phyloP scores from a whole-genome alignment of 306 rosid species.

The Acacia melanoxylon region DNA sequence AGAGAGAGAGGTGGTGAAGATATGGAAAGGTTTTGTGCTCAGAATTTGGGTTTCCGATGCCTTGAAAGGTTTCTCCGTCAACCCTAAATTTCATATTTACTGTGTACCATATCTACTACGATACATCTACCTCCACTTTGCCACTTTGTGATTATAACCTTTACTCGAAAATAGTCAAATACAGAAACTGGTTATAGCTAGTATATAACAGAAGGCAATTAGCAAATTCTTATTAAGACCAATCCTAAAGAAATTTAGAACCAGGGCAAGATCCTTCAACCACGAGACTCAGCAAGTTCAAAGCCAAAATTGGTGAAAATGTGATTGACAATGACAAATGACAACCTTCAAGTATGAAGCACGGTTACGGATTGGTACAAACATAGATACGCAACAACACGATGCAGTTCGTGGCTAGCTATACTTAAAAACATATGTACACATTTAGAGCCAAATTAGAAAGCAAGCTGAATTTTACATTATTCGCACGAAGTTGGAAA shows the following conservation, averaged over 20 bases:
- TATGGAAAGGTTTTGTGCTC: slow-evolving; percentile 67
- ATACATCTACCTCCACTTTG: background rate
- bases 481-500: background rate
- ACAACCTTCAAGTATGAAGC: background rate
- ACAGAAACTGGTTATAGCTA: background rate
- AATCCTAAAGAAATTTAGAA: slow-evolving; percentile 11
- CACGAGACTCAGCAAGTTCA: background rate
- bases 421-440: background rate
- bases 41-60: slow-evolving; percentile 81
- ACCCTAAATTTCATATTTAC: slow-evolving; percentile 37
- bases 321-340: background rate
- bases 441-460: background rate
- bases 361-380: background rate
- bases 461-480: background rate
- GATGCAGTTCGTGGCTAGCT: background rate
- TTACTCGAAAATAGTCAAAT: background rate
- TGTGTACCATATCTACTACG: background rate
- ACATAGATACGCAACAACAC: background rate
- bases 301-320: background rate
- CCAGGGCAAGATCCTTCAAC: slow-evolving; percentile 21
- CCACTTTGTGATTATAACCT: slow-evolving; percentile 2
- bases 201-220: background rate
- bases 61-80: slow-evolving; percentile 77
- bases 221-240: background rate
- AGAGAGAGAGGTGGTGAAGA: slow-evolving; percentile 80